A percentile compares a stretch with the other conserved stretches of the same genome.
phyloP scores from a whole-genome alignment of 805 yeast species.

The Schwanniomyces sp. region DNA sequence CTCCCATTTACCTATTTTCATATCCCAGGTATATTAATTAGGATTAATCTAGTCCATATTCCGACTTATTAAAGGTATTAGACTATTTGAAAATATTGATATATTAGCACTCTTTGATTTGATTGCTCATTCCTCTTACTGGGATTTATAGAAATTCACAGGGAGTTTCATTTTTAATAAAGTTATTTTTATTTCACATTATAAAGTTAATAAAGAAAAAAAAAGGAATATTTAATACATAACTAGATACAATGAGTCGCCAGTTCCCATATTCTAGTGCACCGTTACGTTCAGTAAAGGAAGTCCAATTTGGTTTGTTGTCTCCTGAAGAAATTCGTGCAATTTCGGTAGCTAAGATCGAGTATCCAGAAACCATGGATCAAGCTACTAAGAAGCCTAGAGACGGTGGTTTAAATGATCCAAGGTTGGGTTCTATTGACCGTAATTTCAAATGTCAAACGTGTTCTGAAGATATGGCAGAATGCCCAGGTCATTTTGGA shows the following conservation, averaged over 20 bases:
- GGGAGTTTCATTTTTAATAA: slow-evolving; percentile 1
- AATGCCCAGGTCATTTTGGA: slow-evolving; percentile 99
- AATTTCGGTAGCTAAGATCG: slow-evolving; percentile 95
- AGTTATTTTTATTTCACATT: slow-evolving; percentile 1
- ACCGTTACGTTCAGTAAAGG: slow-evolving; percentile 95
- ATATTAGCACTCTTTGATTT: slow-evolving; percentile 30
- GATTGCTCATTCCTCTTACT: slow-evolving; percentile 20
- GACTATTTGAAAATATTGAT: slow-evolving; percentile 3
- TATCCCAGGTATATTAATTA: slow-evolving; percentile 5
- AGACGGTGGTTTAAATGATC: slow-evolving; percentile 96
- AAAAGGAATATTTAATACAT: not conserved
- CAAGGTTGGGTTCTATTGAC: slow-evolving; percentile 95
- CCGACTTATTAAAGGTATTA: slow-evolving; percentile 6
- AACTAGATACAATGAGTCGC: slow-evolving; percentile 36
- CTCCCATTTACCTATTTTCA: slow-evolving; percentile 2
- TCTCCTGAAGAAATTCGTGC: slow-evolving; percentile 97
- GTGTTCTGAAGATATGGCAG: slow-evolving; percentile 98
- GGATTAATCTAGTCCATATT: slow-evolving; percentile 3
- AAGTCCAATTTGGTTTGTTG: slow-evolving; percentile 96
- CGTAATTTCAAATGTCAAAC: slow-evolving; percentile 98
- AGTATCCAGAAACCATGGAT: slow-evolving; percentile 99
- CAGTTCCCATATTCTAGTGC: slow-evolving; percentile 94
- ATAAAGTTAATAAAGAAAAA: not conserved
- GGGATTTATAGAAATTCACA: slow-evolving; percentile 1
- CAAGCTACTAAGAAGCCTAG: slow-evolving; percentile 93